phyloP scores from a whole-genome alignment of 140 eudicot species.

The Ambrosia hybrid region DNA sequence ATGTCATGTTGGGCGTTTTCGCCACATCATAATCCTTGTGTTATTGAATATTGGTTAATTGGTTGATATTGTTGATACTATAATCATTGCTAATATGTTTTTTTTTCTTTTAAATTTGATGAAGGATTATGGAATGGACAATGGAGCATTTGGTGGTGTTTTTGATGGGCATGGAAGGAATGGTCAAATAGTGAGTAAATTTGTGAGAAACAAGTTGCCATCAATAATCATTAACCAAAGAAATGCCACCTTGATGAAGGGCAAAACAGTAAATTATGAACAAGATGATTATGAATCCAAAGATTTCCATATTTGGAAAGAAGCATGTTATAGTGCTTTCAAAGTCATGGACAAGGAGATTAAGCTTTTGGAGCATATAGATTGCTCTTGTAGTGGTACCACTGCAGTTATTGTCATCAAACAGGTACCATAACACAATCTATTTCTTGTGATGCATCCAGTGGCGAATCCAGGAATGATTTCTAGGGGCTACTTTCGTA shows the following conservation, averaged over 20 bases:
- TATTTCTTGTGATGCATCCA: background rate
- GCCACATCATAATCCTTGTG: background rate
- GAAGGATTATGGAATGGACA: constrained; percentile 82
- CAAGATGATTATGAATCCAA: constrained; percentile 37
- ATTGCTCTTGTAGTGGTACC: constrained; percentile 79
- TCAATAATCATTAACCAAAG: constrained; percentile 63
- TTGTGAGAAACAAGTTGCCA: constrained; percentile 76
- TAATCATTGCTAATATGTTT: background rate
- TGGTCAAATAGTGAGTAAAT: constrained; percentile 72
- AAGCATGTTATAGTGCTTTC: constrained; percentile 60
- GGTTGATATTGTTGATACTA: background rate
- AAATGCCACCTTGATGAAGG: constrained; percentile 40
- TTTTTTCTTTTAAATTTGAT: background rate
- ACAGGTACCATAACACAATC: constrained; percentile 53
- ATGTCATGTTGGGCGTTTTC: background rate
- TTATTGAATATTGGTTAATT: background rate
- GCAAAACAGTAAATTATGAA: constrained; percentile 25
- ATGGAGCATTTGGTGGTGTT: constrained; percentile 71
- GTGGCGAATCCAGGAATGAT: too few relatives aligned
- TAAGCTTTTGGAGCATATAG: constrained; percentile 62
- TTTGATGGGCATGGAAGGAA: constrained; percentile 90
- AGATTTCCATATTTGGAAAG: constrained; percentile 54
- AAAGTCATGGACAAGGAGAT: constrained; percentile 82
- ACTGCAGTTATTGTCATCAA: constrained; percentile 71
- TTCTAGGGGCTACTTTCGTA: too few relatives aligned